phyloP scores from a whole-genome alignment of 176 grass and related monocot species.

The Raddia guianensis region DNA sequence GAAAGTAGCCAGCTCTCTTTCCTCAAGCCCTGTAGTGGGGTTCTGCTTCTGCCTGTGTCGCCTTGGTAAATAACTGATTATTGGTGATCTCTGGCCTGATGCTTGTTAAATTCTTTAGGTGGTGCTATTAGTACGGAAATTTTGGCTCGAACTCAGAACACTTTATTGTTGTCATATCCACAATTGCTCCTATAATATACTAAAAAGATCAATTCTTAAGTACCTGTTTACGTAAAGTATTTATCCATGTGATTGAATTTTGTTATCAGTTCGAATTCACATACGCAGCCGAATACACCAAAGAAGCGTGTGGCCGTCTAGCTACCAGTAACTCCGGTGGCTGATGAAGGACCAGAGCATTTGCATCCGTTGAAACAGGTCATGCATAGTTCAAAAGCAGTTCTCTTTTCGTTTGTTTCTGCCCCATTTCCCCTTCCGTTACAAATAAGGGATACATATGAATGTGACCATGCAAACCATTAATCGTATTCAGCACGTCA shows the following conservation, averaged over 20 bases:
- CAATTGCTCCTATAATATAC: constrained; percentile 21
- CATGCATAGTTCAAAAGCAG: background rate
- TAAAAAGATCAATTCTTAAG: constrained; percentile 11
- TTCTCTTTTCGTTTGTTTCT: background rate
- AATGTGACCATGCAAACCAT: background rate
- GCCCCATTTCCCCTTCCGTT: background rate
- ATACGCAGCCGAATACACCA: background rate
- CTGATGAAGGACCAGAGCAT: background rate
- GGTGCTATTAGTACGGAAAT: constrained; percentile 44
- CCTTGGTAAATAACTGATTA: constrained; percentile 47
- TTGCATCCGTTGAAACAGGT: background rate
- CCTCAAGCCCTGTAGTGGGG: constrained; percentile 1
- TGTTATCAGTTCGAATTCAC: background rate
- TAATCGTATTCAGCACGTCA: background rate
- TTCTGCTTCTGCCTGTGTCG: constrained; percentile 9
- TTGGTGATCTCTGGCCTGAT: constrained; percentile 35
- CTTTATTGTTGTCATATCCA: constrained; percentile 30
- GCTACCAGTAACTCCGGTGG: background rate
- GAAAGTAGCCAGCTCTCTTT: constrained; percentile 26
- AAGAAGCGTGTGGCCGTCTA: background rate
- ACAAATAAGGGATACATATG: background rate
- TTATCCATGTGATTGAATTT: background rate
- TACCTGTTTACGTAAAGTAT: background rate
- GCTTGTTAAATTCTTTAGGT: constrained; percentile 39
- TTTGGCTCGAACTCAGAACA: constrained; percentile 40